Evolutionary conservation across 1,284 basidiomycete genomes (phyloP), one percentile per base, ranked within the genome.

Genomic region (Amylostereum areolatum): DNA sequence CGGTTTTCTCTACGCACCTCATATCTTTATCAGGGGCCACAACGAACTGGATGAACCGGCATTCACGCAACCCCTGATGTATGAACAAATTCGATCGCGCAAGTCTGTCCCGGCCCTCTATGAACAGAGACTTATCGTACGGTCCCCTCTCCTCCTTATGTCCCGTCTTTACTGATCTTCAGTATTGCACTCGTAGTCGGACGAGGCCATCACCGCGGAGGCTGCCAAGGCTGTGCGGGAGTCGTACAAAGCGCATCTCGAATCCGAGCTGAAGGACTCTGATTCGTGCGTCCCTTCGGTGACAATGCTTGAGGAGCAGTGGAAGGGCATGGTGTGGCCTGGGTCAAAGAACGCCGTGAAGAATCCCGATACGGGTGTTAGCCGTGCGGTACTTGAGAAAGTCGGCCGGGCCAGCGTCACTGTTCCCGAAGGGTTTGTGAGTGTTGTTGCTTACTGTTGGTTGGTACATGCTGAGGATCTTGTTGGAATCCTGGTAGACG

Each of bases 11-110:
- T n/a, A n/a, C n/a, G n/a, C n/a, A n/a, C n/a, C n/a, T n/a, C n/a
- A n/a, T n/a, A n/a, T n/a, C n/a, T n/a, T n/a, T n/a, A n/a, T 32
- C 41, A 77, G 79, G 74, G 89, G 89, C 2, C 92, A 95, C 65
- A 95, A 95, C 61, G 92, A 95, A 66, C 78, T 95, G 32, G 92
- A 96, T 61, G 80, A 94, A 57, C 94, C 95, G 0, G 82, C 83
- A 12, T 92, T 93, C 65, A 97, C 95, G 0, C 87, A 90, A 61
- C 92, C 91, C 0, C 69, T 83, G 25, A 94, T 94, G 92, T 93
- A 94, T 65, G 79, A 89, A 63, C 82, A 88, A 67, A 92, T 93
- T 57, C 76, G 82, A 4, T 76, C 80, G 0, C 73, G 89, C 46
- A 81, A 76, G 41, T 89, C 86, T 3, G 89, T 94, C 5, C 90